Evolutionary conservation across 768 basidiomycete genomes (phyloP).

Genomic region (Suillus subalutaceus): DNA sequence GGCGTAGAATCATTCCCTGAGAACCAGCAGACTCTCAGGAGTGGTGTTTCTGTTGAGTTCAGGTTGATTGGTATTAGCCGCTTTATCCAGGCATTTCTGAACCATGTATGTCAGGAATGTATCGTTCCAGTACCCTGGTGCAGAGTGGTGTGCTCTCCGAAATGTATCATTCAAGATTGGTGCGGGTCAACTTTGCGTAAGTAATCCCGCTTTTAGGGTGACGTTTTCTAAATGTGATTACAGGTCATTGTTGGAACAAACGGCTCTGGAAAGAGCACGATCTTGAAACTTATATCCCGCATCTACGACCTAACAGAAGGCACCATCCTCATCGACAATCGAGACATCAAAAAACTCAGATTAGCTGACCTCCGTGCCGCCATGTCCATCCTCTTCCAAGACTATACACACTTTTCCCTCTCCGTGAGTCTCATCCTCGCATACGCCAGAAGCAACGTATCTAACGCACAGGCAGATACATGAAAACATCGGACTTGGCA

Average conservation of each 20-base stretch:
- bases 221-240: conserved; percentile 21
- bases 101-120: conserved; percentile 51
- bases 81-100: conserved; percentile 14
- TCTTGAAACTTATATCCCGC: too few species aligned
- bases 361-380: too few species aligned
- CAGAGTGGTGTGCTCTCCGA: conserved; percentile 51
- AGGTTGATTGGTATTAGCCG: conserved; percentile 34
- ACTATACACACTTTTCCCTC: too few species aligned
- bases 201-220: too few species aligned
- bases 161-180: conserved; percentile 71
- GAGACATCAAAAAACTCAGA: too few species aligned
- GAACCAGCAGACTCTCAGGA: conserved; percentile 41
- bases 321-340: too few species aligned
- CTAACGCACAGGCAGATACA: conserved; percentile 48
- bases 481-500: conserved; percentile 78
- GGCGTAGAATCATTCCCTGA: conserved; percentile 54
- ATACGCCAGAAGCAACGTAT: neutral
- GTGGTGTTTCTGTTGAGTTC: conserved; percentile 62
- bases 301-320: too few species aligned
- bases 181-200: conserved; percentile 73
- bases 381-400: too few species aligned
- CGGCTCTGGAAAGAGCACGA: too few species aligned
- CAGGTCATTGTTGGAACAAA: too few species aligned
- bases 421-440: conserved; percentile 24
- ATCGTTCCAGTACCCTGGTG: conserved; percentile 68